These are phyloP conservation scores for Mrakia blollopis DNA, from an alignment of 768 basidiomycete genomes.

Conservation along the genomic window DNA sequence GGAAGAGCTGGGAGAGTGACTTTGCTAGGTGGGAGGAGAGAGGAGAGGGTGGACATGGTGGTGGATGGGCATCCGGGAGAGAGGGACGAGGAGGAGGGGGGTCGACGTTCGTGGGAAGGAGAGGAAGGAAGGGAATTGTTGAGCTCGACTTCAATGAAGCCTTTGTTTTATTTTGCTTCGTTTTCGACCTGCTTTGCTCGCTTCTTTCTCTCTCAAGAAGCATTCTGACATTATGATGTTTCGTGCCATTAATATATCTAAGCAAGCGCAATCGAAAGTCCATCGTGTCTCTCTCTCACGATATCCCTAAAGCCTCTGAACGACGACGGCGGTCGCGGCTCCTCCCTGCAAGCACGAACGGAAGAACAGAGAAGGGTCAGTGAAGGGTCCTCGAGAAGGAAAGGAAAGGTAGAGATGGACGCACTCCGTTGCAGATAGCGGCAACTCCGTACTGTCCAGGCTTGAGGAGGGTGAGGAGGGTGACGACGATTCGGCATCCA, in stretches of 20 bases:
- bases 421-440: conserved; percentile 92
- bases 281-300: background rate
- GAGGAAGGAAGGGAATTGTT: background rate
- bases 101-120: background rate
- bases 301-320: conserved; percentile 65
- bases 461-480: conserved; percentile 85
- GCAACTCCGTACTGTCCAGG: conserved; percentile 90
- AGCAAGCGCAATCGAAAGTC: background rate
- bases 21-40: background rate
- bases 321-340: conserved; percentile 81
- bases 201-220: no score
- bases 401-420: conserved; percentile 43
- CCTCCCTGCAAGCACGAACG: conserved; percentile 59
- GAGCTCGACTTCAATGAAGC: no score
- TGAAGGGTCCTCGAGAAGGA: background rate
- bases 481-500: conserved; percentile 88
- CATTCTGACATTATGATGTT: no score
- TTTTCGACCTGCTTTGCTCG: no score
- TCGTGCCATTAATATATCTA: background rate
- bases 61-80: background rate
- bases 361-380: conserved; percentile 30
- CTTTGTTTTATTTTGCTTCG: no score
- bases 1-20: background rate
- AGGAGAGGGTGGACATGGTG: background rate
- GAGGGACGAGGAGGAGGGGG: background rate